Base-by-base conservation (phyloP, 345 rosid species). In the Eucalyptus tenuipes region DNA sequence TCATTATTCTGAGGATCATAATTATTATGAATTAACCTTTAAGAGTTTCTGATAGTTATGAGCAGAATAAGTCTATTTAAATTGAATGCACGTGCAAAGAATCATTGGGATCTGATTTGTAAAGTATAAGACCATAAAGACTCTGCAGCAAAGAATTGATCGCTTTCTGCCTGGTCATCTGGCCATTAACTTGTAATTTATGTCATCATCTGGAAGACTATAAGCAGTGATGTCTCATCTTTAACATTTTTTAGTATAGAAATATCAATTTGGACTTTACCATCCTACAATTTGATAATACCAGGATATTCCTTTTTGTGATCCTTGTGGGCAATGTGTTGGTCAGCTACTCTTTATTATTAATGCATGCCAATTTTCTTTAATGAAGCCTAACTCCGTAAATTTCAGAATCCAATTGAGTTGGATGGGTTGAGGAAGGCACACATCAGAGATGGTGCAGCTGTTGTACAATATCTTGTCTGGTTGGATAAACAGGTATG, bases 391-490 rank as follows among this genome's bases (percentile, higher is more conserved):
- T 90, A 71, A 57, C 47, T 47, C 84, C 59, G 61, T 47, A 37
- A 29, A 20, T 87, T 85, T 13, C 90, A 97, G 99, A 98, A 98
- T 87, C 95, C 98, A 6, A 95, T 94, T 92, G 99, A 98, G 93
- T 91, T 97, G 88, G 96, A 96, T 53, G 99, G 99, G 89, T 88
- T 98, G 50, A 95, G 90, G 93, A 96, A 95, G 55, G 96, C 99
- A 42, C 99, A 98, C 87, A 89, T 97, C 87, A 97, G 99, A 48
- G 99, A 98, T 94, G 99, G 99, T 91, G 99, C 99, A 86, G 97
- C 98, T 93, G 97, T 97, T 91, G 99, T 98, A 91, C 99, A 97
- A 89, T 98, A 90, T 95, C 96, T 98, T 90, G 96, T 89, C 86
- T 97, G 99, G 99, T 95, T 97, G 75, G 99, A 97, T 91, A 92